phyloP scores from a whole-genome alignment of 1,284 basidiomycete species.

The Leccinum subspadiceum region DNA sequence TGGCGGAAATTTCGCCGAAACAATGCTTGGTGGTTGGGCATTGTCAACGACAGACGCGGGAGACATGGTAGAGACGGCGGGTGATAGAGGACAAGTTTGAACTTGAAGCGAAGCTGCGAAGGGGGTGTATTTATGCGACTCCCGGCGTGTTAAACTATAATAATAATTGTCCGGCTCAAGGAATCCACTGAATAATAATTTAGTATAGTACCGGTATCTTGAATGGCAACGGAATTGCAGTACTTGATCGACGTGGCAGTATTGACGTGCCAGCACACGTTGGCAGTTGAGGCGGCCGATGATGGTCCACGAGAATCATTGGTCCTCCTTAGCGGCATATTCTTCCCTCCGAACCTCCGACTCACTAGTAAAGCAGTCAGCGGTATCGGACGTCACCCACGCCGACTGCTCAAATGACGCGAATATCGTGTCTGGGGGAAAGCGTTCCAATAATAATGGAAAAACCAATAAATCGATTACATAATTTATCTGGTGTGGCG shows the following conservation, averaged over 20 bases:
- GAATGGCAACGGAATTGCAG: background rate
- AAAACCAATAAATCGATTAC: background rate
- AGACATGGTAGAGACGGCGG: conserved; percentile 15
- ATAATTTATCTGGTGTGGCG: background rate
- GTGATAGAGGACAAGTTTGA: background rate
- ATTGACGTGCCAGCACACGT: too few species aligned
- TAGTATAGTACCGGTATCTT: background rate
- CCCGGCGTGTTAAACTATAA: background rate
- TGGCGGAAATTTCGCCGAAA: background rate
- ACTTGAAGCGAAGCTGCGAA: too few species aligned
- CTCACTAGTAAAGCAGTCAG: background rate
- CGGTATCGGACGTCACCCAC: background rate
- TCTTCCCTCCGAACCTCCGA: background rate
- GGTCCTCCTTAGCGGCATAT: background rate
- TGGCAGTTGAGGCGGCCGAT: background rate
- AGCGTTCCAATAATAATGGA: background rate
- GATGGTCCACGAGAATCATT: background rate
- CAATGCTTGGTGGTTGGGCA: background rate
- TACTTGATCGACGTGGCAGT: background rate
- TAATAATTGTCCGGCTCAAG: background rate
- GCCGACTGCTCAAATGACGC: background rate
- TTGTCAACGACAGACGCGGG: conserved; percentile 1
- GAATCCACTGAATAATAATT: background rate
- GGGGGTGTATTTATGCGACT: conserved; percentile 22
- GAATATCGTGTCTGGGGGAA: background rate